Evolutionary conservation across 768 basidiomycete species (phyloP).

Genomic region (Saitozyma sp.): DNA sequence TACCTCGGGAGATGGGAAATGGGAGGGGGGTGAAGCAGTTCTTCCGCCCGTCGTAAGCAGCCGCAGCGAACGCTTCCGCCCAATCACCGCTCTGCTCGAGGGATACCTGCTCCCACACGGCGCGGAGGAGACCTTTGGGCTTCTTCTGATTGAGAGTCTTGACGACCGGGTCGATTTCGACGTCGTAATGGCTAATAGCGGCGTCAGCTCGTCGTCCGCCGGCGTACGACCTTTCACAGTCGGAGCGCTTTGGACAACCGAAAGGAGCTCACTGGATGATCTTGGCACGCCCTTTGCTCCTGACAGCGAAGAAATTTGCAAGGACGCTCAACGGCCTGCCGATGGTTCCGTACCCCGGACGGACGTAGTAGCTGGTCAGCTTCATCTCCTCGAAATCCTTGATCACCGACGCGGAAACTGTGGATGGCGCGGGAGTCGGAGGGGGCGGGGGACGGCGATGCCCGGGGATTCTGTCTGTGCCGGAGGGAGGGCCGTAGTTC

Average conservation of each 20-base stretch:
- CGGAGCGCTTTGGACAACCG: neutral
- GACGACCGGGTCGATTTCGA: slow-evolving; percentile 48
- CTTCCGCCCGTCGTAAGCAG: slow-evolving; percentile 43
- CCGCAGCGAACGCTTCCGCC: slow-evolving; percentile 21
- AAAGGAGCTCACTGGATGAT: slow-evolving; percentile 25
- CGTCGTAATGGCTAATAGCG: slow-evolving; percentile 45
- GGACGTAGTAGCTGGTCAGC: slow-evolving; percentile 32
- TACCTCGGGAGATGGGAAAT: slow-evolving; percentile 29
- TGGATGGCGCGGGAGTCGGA: too few species aligned
- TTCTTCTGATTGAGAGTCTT: slow-evolving; percentile 39
- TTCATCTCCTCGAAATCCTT: slow-evolving; percentile 8
- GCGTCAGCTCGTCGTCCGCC: slow-evolving; percentile 2
- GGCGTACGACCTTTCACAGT: slow-evolving; percentile 1
- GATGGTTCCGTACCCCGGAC: slow-evolving; percentile 31
- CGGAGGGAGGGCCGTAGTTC: too few species aligned
- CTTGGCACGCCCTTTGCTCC: slow-evolving; percentile 25
- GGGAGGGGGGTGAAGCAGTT: slow-evolving; percentile 45
- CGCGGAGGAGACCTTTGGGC: slow-evolving; percentile 37
- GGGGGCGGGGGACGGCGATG: neutral
- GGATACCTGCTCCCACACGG: slow-evolving; percentile 41
- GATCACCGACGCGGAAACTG: neutral
- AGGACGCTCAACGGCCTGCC: slow-evolving; percentile 24
- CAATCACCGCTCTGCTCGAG: slow-evolving; percentile 30
- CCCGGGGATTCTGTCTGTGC: neutral
- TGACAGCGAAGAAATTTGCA: slow-evolving; percentile 38